phyloP scores from a whole-genome alignment of 2,329 filamentous ascomycete genomes.

The Monilinia laxa region DNA sequence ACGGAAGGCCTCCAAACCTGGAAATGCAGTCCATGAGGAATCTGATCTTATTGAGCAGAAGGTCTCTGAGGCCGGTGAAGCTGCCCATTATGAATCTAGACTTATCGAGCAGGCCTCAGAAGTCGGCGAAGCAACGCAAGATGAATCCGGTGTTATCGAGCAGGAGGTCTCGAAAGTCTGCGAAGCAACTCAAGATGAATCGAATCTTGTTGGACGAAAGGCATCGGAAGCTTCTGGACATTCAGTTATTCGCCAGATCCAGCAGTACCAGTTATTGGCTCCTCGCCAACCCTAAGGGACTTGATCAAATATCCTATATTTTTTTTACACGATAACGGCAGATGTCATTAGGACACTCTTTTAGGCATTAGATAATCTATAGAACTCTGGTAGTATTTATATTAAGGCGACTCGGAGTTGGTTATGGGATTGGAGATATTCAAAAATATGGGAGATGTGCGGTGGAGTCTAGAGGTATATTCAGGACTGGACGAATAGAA shows the following conservation, averaged over 20 bases:
- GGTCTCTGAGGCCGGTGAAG: no score
- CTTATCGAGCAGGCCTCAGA: neutral
- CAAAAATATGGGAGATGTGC: neutral
- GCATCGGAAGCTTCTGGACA: neutral
- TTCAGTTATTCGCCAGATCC: neutral
- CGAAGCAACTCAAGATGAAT: neutral
- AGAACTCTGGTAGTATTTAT: neutral
- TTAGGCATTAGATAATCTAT: neutral
- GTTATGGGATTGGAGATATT: neutral
- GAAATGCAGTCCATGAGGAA: neutral
- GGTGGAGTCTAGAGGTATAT: no score
- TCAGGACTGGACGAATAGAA: neutral
- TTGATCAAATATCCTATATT: neutral
- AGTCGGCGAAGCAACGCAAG: neutral
- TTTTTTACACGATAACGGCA: neutral
- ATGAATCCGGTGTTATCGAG: no score
- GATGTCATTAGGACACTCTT: neutral
- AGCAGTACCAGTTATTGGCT: slow-evolving; percentile 7
- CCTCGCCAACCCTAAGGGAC: neutral
- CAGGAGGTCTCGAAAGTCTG: no score
- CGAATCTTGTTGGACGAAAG: neutral
- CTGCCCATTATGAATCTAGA: neutral
- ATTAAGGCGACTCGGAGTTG: neutral
- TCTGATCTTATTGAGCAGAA: neutral
- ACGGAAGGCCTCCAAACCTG: neutral